Conservation (phyloP, 805 yeast genomes). For the Starmerella gropengiesseri region DNA sequence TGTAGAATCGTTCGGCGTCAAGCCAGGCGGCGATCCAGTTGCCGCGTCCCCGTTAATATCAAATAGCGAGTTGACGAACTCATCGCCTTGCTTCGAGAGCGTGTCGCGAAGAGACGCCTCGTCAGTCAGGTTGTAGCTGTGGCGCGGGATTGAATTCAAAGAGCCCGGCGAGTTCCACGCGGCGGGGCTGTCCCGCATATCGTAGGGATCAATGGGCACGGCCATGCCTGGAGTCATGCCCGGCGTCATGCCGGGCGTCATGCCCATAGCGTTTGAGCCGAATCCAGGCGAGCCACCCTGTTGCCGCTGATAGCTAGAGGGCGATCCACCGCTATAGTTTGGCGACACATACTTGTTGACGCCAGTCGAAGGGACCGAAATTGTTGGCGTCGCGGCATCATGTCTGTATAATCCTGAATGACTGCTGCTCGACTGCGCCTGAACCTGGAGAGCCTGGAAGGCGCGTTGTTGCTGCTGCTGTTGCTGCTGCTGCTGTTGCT, state of each 20-base stretch:
- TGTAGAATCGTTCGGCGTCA: constrained; percentile 22
- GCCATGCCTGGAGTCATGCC: constrained; percentile 17
- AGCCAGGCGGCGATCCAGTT: constrained; percentile 15
- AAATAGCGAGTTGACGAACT: constrained; percentile 22
- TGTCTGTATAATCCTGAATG: constrained; percentile 2
- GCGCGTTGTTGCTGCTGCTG: not conserved
- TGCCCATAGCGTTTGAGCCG: constrained; percentile 9
- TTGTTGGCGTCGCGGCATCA: not conserved
- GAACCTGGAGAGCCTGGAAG: constrained; percentile 4
- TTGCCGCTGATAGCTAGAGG: not conserved
- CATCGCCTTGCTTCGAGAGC: constrained; percentile 22
- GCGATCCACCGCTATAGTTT: constrained; percentile 2
- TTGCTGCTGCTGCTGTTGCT: not conserved
- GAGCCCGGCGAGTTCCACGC: constrained; percentile 5
- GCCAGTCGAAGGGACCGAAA: not conserved
- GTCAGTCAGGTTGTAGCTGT: not conserved
- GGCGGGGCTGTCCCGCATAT: not conserved
- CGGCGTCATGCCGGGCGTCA: constrained; percentile 17
- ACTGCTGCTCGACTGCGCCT: constrained; percentile 1
- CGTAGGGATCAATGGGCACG: constrained; percentile 7
- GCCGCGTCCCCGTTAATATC: constrained; percentile 13
- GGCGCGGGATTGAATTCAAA: not conserved
- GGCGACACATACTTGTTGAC: constrained; percentile 3
- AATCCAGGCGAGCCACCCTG: constrained; percentile 2
- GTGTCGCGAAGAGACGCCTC: constrained; percentile 11